Base-by-base conservation (phyloP, 1,284 basidiomycete genomes). In the Blastosporella zonata region DNA sequence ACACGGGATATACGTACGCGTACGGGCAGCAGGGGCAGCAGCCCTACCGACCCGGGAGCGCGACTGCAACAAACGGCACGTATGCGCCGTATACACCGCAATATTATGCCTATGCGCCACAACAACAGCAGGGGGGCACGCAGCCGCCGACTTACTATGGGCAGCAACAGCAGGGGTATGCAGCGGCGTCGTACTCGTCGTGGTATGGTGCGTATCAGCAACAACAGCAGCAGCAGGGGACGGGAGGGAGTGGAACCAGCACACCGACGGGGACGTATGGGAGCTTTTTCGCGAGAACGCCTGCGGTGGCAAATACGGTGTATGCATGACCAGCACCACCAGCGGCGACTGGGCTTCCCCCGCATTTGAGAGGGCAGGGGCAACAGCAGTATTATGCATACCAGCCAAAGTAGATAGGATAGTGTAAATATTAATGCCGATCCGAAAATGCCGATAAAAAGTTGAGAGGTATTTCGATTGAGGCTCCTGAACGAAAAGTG, bases 241-340 rank as follows among this genome's bases (percentile, higher is more conserved):
- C 61, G 43, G 50, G 62, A 8, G 54, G 64, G 23, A 74, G 78
- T 2, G 76, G 76, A 37, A 67, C 70, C 31, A 76, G 69, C 8
- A 81, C 81, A 7, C 79, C 79, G 2, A 76, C 78, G 20, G 53
- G 15, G 29, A 65, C 64, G 13, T 70, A 71, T 55, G 63, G 60
- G 22, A 64, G 59, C 49, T 64, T 70, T 54, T 68, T 68, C 52
- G 44, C 49, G 53, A 54, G 66, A 42, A 65, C 68, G 22, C 69
- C 73, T 34, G 73, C 71, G 3, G 75, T 77, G 21, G 74, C 72
- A 40, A 77, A 76, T 53, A 76, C 74, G 3, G 74, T 72, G 49
- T 57, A 66, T 51, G 47, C 48, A 10, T 41, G 54, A 9, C 13
- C 39, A 31, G 41, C 35, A 10, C 29, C 53, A 37, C 42, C 52